A percentile compares a stretch with the other conserved stretches of the same genome.
Conservation (phyloP, 495 filamentous ascomycete species). For the Daldinia bambusicola region DNA sequence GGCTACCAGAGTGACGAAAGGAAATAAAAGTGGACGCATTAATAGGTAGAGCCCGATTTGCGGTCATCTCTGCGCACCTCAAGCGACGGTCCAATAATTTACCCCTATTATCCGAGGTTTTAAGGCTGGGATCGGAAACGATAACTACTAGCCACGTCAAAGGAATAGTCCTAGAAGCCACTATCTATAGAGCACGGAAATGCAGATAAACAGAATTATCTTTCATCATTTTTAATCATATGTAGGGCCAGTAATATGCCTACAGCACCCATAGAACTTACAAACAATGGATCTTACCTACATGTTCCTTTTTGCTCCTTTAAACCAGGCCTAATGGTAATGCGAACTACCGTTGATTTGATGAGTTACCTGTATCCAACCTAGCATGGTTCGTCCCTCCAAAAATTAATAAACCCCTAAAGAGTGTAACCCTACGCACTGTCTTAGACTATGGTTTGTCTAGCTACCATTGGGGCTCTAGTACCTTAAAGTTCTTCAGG, state of each 20-base stretch:
- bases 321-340: conserved; percentile 26
- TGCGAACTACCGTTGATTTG: conserved; percentile 40
- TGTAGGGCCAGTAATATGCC: conserved; percentile 38
- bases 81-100: conserved; percentile 33
- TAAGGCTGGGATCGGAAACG: conserved; percentile 33
- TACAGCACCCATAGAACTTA: conserved; percentile 8
- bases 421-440: conserved; percentile 31
- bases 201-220: conserved; percentile 21
- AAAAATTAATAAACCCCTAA: conserved; percentile 29
- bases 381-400: conserved; percentile 28
- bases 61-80: conserved; percentile 19
- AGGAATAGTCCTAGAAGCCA: conserved; percentile 15
- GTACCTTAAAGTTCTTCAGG: background rate
- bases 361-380: conserved; percentile 38
- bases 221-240: conserved; percentile 28
- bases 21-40: background rate
- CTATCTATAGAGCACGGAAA: conserved; percentile 12
- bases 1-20: conserved; percentile 3
- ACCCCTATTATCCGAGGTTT: conserved; percentile 38
- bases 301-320: conserved; percentile 9
- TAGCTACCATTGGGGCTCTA: background rate
- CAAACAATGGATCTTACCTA: conserved; percentile 16
- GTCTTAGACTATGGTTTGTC: conserved; percentile 26
- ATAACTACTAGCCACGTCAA: conserved; percentile 21
- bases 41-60: conserved; percentile 13